Evolutionary conservation across 306 rosid genomes (phyloP).

Genomic region (Vachellia collinsii): DNA sequence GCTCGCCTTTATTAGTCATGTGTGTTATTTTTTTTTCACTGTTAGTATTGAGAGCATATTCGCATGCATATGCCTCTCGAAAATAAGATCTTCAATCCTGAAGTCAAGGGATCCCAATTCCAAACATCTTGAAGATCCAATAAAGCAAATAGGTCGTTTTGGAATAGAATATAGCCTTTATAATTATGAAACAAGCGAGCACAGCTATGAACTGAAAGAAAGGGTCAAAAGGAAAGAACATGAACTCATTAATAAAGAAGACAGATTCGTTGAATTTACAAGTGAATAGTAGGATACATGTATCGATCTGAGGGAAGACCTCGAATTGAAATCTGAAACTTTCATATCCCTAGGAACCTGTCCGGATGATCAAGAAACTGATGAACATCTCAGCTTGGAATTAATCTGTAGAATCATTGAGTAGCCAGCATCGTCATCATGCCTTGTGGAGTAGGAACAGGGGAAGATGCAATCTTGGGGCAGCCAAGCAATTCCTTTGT

Average conservation of each 20-base stretch:
- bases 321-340: not conserved
- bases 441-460: constrained; percentile 6
- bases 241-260: not conserved
- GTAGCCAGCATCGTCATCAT: not conserved
- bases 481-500: constrained; percentile 30
- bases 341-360: not conserved
- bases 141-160: not conserved
- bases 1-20: not conserved
- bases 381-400: constrained; percentile 8
- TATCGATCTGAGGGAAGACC: not conserved
- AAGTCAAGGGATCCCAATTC: not conserved
- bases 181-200: not conserved
- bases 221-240: not conserved
- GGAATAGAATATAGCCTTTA: no score
- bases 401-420: not conserved
- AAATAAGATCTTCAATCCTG: not conserved
- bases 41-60: not conserved
- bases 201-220: not conserved
- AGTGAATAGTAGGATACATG: not conserved
- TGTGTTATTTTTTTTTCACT: not conserved
- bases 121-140: not conserved
- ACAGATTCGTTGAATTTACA: not conserved
- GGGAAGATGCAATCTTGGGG: constrained; percentile 35
- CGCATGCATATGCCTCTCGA: not conserved
- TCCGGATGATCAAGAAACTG: not conserved